phyloP scores from a whole-genome alignment of 2,329 filamentous ascomycete genomes.

The Pseudocercospora musae region DNA sequence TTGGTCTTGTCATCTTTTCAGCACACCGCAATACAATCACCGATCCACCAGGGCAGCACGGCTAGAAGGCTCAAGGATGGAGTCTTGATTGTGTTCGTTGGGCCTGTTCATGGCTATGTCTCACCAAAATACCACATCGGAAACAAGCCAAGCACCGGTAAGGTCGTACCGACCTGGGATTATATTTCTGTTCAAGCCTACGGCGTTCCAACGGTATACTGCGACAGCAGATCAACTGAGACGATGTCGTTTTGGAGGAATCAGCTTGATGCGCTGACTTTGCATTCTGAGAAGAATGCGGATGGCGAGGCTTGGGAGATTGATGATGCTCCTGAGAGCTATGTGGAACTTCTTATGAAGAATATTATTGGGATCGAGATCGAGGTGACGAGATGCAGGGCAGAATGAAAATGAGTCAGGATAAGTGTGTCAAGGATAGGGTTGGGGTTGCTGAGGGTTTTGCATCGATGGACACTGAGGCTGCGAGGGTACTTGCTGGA shows the following conservation, averaged over 20 bases:
- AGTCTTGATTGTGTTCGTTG: slow-evolving; percentile 62
- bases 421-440: slow-evolving; percentile 52
- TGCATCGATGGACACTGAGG: slow-evolving; percentile 40
- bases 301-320: slow-evolving; percentile 56
- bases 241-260: slow-evolving; percentile 49
- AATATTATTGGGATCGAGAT: slow-evolving; percentile 51
- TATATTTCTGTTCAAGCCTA: slow-evolving; percentile 65
- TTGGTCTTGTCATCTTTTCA: no score
- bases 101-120: slow-evolving; percentile 59
- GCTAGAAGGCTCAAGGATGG: slow-evolving; percentile 47
- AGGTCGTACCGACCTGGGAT: slow-evolving; percentile 68
- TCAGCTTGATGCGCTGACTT: slow-evolving; percentile 54
- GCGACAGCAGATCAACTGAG: slow-evolving; percentile 46
- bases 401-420: slow-evolving; percentile 68
- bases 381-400: slow-evolving; percentile 54
- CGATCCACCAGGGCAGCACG: background rate
- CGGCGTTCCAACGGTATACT: slow-evolving; percentile 55
- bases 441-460: slow-evolving; percentile 60
- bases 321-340: slow-evolving; percentile 54
- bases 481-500: slow-evolving; percentile 14
- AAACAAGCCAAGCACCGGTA: slow-evolving; percentile 62
- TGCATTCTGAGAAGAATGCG: slow-evolving; percentile 50
- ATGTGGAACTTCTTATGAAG: slow-evolving; percentile 48
- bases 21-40: background rate
- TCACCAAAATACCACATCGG: slow-evolving; percentile 66